Percentiles rank a stretch among this genome's conserved stretches.
Conservation (phyloP, 2,329 filamentous ascomycete species). For the Bipolaris cookei region DNA sequence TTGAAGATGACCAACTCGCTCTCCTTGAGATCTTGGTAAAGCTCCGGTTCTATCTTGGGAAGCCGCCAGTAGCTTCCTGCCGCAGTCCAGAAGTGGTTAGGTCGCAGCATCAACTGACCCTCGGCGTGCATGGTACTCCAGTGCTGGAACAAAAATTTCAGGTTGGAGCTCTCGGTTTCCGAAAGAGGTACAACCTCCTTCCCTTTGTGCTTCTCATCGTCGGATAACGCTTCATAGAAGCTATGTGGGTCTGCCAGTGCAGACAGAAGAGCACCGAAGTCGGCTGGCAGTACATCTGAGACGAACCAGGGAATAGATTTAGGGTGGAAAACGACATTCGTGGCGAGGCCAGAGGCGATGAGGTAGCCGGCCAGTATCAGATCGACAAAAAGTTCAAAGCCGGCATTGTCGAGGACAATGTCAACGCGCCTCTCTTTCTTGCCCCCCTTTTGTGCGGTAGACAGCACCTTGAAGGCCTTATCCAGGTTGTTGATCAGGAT, state of each 20-base stretch:
- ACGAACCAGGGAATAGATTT: slow-evolving; percentile 99
- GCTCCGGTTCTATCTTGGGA: slow-evolving; percentile 68
- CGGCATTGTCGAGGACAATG: slow-evolving; percentile 95
- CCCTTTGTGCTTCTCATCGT: slow-evolving; percentile 64
- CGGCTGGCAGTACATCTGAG: slow-evolving; percentile 85
- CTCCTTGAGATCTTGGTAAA: slow-evolving; percentile 78
- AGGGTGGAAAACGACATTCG: slow-evolving; percentile 84
- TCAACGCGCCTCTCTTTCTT: slow-evolving; percentile 77
- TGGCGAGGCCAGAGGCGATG: slow-evolving; percentile 82
- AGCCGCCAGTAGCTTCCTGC: slow-evolving; percentile 88
- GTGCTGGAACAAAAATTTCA: slow-evolving; percentile 79
- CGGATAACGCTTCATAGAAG: slow-evolving; percentile 78
- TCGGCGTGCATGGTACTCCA: slow-evolving; percentile 83
- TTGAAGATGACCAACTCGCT: slow-evolving; percentile 95
- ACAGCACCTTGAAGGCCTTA: slow-evolving; percentile 72
- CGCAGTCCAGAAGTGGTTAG: slow-evolving; percentile 91
- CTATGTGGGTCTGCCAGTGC: slow-evolving; percentile 76
- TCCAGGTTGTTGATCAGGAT: slow-evolving; percentile 87
- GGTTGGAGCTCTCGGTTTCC: slow-evolving; percentile 68
- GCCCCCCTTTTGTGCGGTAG: slow-evolving; percentile 67
- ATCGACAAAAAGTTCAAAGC: slow-evolving; percentile 96
- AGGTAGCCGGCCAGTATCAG: slow-evolving; percentile 90
- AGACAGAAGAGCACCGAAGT: slow-evolving; percentile 82
- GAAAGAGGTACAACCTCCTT: slow-evolving; percentile 68
- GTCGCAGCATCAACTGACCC: slow-evolving; percentile 80